Percentiles rank a stretch among this genome's conserved stretches.
Evolutionary conservation across 2,329 filamentous ascomycete species (phyloP).

Genomic region (Aspergillus pseudoglaucus): DNA sequence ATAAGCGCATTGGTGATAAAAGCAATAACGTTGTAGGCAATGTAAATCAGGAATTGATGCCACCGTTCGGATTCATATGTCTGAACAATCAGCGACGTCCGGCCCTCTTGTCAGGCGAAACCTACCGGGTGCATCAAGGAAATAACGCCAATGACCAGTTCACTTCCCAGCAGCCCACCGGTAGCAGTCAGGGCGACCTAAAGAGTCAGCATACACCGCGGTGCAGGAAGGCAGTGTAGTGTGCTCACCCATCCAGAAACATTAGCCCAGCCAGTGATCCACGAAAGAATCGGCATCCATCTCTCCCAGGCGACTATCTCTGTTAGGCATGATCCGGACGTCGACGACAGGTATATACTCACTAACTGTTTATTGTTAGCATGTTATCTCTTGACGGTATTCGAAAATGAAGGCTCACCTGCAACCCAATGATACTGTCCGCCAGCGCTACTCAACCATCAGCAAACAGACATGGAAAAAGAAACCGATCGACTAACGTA

Average conservation of each 20-base stretch:
- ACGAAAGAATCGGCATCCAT: conserved; percentile 59
- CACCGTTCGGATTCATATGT: conserved; percentile 53
- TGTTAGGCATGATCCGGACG: not conserved
- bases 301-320: conserved; percentile 50
- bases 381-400: conserved; percentile 1
- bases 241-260: conserved; percentile 59
- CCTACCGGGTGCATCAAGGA: conserved; percentile 50
- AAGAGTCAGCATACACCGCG: conserved; percentile 13
- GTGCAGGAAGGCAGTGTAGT: not conserved
- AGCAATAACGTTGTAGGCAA: conserved; percentile 55
- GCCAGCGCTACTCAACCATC: conserved; percentile 33
- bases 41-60: conserved; percentile 70
- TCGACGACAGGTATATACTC: conserved; percentile 26
- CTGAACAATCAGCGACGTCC: conserved; percentile 5
- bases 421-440: conserved; percentile 69
- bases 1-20: conserved; percentile 61
- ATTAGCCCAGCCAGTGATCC: conserved; percentile 64
- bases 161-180: conserved; percentile 60
- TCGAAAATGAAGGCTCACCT: conserved; percentile 20
- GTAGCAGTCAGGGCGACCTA: conserved; percentile 57
- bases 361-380: conserved; percentile 16
- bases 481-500: conserved; percentile 26
- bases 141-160: conserved; percentile 61
- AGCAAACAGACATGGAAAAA: not conserved
- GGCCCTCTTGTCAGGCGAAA: not conserved